These are phyloP conservation scores for Rhizophagus sp. DNA, from an alignment of 192 early-diverging fungal species.

Conservation along the genomic window DNA sequence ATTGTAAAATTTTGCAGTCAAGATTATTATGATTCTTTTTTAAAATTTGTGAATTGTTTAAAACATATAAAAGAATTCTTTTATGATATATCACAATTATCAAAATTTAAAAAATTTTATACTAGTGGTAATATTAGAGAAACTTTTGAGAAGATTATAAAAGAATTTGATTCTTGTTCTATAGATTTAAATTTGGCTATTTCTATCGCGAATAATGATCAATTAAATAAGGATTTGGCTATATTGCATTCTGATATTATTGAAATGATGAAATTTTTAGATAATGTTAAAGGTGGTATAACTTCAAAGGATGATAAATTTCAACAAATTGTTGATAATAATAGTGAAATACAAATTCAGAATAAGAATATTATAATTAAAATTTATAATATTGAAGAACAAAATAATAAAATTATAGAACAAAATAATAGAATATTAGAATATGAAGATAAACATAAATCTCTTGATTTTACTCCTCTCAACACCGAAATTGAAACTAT, in stretches of 20 bases:
- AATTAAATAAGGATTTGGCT: background rate
- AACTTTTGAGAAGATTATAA: background rate
- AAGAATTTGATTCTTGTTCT: conserved; percentile 1
- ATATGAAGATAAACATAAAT: background rate
- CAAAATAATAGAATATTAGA: background rate
- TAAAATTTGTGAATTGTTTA: background rate
- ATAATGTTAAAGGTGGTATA: background rate
- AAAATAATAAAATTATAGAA: background rate
- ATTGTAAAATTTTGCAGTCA: background rate
- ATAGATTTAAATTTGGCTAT: background rate
- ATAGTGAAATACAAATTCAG: background rate
- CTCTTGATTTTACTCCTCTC: background rate
- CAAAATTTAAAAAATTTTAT: conserved; percentile 15
- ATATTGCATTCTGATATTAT: background rate
- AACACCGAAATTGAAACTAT: background rate
- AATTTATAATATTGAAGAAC: background rate
- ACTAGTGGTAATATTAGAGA: background rate
- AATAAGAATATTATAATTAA: background rate
- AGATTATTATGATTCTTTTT: conserved; percentile 17
- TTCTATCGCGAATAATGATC: background rate
- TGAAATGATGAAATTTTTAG: background rate
- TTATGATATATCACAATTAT: conserved; percentile 25
- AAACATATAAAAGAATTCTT: conserved; percentile 29
- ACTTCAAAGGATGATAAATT: background rate
- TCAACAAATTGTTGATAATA: background rate